Percentiles rank a stretch among this genome's conserved stretches.
These are phyloP conservation scores for Lachnellula cervina DNA, from an alignment of 2,329 filamentous ascomycete genomes.

Conservation along the genomic window DNA sequence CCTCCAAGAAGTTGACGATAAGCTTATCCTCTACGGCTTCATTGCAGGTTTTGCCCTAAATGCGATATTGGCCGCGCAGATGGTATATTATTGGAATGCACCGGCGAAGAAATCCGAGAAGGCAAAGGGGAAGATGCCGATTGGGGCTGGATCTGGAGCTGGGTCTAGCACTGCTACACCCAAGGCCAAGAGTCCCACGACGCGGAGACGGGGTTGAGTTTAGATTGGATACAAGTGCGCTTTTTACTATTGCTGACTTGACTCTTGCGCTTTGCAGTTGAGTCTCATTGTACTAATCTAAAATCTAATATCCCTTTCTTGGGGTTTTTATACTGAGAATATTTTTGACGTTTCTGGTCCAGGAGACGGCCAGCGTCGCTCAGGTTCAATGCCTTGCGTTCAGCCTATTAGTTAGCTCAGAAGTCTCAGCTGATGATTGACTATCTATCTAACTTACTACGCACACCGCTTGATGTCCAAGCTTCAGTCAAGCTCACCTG, in stretches of 20 bases:
- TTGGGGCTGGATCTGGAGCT: slow-evolving; percentile 12
- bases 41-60: slow-evolving; percentile 89
- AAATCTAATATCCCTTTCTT: not conserved
- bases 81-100: slow-evolving; percentile 94
- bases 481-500: no score
- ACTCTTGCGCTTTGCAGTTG: not conserved
- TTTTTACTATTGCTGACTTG: not conserved
- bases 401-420: no score
- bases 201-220: slow-evolving; percentile 28
- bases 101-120: slow-evolving; percentile 44
- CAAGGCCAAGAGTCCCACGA: slow-evolving; percentile 29
- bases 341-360: no score
- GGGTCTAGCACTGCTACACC: slow-evolving; percentile 19
- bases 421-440: no score
- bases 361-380: no score
- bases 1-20: slow-evolving; percentile 93
- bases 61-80: slow-evolving; percentile 77
- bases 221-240: not conserved
- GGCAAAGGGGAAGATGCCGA: slow-evolving; percentile 38
- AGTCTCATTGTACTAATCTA: not conserved
- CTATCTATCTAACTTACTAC: no score
- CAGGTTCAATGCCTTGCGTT: no score
- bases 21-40: slow-evolving; percentile 92
- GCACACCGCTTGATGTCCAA: no score
- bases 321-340: no score